Conservation (phyloP, 169 alveolate species). For the Cardiosporidium cionae region DNA sequence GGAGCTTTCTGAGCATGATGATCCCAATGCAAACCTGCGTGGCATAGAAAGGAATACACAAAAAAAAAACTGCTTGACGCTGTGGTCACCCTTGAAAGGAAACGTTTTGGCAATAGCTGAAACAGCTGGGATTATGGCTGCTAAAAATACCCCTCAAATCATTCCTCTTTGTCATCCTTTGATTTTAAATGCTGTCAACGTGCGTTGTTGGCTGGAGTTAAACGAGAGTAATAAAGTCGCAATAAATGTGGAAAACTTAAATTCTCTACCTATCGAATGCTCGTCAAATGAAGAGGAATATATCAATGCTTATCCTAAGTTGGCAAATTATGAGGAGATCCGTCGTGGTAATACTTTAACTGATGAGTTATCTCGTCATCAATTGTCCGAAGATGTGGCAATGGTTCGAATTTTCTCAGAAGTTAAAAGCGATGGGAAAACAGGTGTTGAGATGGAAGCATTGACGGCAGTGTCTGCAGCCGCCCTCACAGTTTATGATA, state of each 20-base stretch:
- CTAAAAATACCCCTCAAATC: conserved; percentile 38
- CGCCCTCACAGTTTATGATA: conserved; percentile 51
- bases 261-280: too few relatives aligned
- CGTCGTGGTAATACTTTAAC: not conserved
- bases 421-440: conserved; percentile 15
- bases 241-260: not conserved
- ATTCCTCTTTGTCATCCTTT: conserved; percentile 49
- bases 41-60: not conserved
- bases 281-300: not conserved
- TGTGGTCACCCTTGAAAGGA: not conserved
- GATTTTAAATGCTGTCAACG: not conserved
- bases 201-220: not conserved
- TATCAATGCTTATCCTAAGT: too few relatives aligned
- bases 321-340: not conserved
- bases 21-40: too few relatives aligned
- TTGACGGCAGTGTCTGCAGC: conserved; percentile 43
- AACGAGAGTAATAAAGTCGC: not conserved
- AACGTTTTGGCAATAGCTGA: conserved; percentile 30
- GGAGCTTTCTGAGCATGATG: too few relatives aligned
- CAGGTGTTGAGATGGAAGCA: conserved; percentile 61
- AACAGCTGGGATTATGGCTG: conserved; percentile 48
- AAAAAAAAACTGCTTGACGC: too few relatives aligned
- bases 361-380: not conserved
- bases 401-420: not conserved
- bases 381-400: not conserved